phyloP scores from a whole-genome alignment of 371 early-diverging fungal species.

The Thermomucor indicae-seudaticae region DNA sequence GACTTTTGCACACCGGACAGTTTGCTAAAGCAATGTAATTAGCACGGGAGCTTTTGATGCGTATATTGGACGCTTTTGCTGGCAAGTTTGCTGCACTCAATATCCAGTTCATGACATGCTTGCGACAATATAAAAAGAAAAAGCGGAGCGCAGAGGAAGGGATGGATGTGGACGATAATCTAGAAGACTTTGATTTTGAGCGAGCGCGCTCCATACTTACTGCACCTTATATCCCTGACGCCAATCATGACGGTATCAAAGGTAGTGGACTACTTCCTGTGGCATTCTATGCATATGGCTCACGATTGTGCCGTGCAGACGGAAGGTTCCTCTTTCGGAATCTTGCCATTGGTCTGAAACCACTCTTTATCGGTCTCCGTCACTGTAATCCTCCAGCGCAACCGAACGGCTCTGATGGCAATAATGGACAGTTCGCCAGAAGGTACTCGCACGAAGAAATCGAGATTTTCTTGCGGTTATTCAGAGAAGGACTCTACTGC shows the following conservation, averaged over 20 bases:
- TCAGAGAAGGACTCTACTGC: constrained; percentile 83
- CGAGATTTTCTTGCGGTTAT: constrained; percentile 63
- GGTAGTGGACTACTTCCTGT: too few species aligned
- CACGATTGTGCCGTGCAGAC: constrained; percentile 21
- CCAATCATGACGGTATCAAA: constrained; percentile 69
- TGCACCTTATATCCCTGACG: constrained; percentile 55
- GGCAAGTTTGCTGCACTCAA: constrained; percentile 76
- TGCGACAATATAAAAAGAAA: constrained; percentile 49
- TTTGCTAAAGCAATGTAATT: constrained; percentile 1
- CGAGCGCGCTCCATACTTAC: constrained; percentile 76
- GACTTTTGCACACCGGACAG: not conserved
- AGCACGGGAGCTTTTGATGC: constrained; percentile 79
- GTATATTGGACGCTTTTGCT: constrained; percentile 81
- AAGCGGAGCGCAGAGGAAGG: constrained; percentile 19
- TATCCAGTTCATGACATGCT: constrained; percentile 47
- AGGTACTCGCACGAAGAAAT: constrained; percentile 73
- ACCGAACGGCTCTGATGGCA: constrained; percentile 33
- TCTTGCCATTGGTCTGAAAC: constrained; percentile 83
- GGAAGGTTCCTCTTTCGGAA: constrained; percentile 81
- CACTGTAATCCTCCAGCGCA: constrained; percentile 67
- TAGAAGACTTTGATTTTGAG: constrained; percentile 79
- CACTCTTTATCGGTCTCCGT: constrained; percentile 71
- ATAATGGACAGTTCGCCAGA: constrained; percentile 47
- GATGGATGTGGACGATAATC: constrained; percentile 14
- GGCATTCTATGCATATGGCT: not conserved